Evolutionary conservation across 1,284 basidiomycete genomes (phyloP), one percentile per base, ranked within the genome.

Genomic region (Sutorius eximius): DNA sequence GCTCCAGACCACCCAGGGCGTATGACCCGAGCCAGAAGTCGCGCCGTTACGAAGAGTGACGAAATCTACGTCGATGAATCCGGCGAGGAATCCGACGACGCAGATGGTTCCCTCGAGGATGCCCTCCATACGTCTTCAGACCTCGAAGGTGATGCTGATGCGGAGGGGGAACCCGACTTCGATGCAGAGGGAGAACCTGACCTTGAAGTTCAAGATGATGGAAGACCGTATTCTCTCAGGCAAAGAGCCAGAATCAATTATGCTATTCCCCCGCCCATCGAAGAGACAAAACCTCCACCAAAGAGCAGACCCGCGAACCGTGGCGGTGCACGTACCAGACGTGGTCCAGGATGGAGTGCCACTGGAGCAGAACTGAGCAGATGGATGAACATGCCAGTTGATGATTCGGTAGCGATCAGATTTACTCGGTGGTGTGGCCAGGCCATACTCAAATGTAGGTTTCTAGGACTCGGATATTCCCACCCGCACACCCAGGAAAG

Each of bases 261-360:
- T 58, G 83, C 85, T 5, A 87, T 91, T 27, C 87, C 86, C 1
- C 88, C 87, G 0, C 85, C 86, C 0, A 73, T 91, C 18, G 88
- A 90, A 55, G 86, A 88, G 46, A 72, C 85, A 68, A 74, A 71
- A n/a, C 78, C 79, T 0, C 79, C 78, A 1, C 73, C 77, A 15
- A 77, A 73, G 59, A 65, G 51, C 12, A 67, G 68, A 45, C 54
- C 64, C 6, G 49, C 62, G 29, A 62, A 71, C 20, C 67, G 66
- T 52, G 57, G 61, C 34, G 70, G 70, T 33, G 71, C 71, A 50
- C 74, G 70, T 40, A 74, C 68, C 37, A 79, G 75, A 61, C 70
- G 70, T 52, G 76, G 77, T 9, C 79, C 83, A 20, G 87, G 88
- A 3, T 91, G 88, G 87, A 91, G 87, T 68, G 87, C 83, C 5